Evolutionary conservation across 768 basidiomycete genomes (phyloP).

Genomic region (Boletus subparvulus): DNA sequence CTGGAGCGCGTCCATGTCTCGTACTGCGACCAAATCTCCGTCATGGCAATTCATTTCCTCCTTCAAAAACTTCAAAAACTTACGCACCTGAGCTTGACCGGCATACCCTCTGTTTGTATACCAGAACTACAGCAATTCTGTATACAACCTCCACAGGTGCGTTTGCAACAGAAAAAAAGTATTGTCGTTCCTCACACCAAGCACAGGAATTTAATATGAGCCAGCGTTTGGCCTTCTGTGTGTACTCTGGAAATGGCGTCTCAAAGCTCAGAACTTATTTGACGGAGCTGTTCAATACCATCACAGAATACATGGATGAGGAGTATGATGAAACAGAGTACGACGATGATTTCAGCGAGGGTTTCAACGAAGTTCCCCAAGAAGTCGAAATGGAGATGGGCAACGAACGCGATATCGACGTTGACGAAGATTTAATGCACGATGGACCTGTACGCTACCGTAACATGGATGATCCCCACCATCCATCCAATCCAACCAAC

Average conservation of each 20-base stretch:
- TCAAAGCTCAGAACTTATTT: slow-evolving; percentile 77
- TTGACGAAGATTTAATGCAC: slow-evolving; percentile 44
- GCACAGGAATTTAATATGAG: slow-evolving; percentile 85
- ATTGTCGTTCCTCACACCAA: slow-evolving; percentile 1
- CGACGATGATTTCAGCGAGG: slow-evolving; percentile 45
- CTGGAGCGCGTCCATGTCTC: slow-evolving; percentile 96
- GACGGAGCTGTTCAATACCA: slow-evolving; percentile 70
- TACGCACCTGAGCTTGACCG: slow-evolving; percentile 95
- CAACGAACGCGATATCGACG: slow-evolving; percentile 42
- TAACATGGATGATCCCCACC: slow-evolving; percentile 6
- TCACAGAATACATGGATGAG: slow-evolving; percentile 66
- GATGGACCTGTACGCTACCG: slow-evolving; percentile 32
- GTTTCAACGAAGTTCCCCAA: slow-evolving; percentile 31
- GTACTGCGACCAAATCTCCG: slow-evolving; percentile 94
- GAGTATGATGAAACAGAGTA: slow-evolving; percentile 68
- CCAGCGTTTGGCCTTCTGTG: slow-evolving; percentile 90
- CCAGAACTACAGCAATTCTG: slow-evolving; percentile 88
- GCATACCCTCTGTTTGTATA: slow-evolving; percentile 87
- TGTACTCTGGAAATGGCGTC: slow-evolving; percentile 93
- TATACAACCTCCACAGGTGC: slow-evolving; percentile 79
- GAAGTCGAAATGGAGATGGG: slow-evolving; percentile 36
- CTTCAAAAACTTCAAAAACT: slow-evolving; percentile 86
- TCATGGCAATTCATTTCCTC: slow-evolving; percentile 87
- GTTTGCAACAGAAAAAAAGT: slow-evolving; percentile 25
- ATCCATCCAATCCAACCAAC: slow-evolving; percentile 14